Conservation (phyloP, 2,329 filamentous ascomycete genomes). For the Botrytis tulipae region DNA sequence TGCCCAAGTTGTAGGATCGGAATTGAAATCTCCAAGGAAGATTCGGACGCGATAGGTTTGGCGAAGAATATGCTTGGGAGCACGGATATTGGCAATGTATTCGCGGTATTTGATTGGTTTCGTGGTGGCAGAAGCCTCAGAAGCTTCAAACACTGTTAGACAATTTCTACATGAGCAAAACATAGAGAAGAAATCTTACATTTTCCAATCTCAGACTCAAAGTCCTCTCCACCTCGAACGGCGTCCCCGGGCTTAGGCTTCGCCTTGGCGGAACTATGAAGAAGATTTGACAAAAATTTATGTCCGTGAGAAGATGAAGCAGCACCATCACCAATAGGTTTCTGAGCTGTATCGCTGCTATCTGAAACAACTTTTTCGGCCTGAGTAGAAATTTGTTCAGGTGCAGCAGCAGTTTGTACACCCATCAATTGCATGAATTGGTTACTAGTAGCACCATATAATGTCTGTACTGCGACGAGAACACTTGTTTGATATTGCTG, state of each 20-base stretch:
- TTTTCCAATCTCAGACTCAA: constrained; percentile 32
- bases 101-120: constrained; percentile 32
- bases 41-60: constrained; percentile 41
- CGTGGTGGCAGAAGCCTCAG: not conserved
- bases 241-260: not conserved
- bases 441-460: constrained; percentile 29
- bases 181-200: constrained; percentile 9
- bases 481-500: constrained; percentile 28
- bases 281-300: not conserved
- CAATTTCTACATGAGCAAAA: too few species aligned
- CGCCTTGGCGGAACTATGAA: not conserved
- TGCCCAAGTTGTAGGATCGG: constrained; percentile 35
- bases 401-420: not conserved
- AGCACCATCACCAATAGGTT: not conserved
- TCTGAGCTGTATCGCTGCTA: constrained; percentile 2
- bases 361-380: not conserved
- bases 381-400: not conserved
- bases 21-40: constrained; percentile 40
- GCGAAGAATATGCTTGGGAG: constrained; percentile 39
- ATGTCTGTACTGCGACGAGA: constrained; percentile 23
- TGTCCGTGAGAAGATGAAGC: not conserved
- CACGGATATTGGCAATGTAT: constrained; percentile 41
- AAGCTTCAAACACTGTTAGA: not conserved
- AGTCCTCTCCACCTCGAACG: constrained; percentile 23
- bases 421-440: constrained; percentile 22